phyloP scores from a whole-genome alignment of 2,329 filamentous ascomycete species.

The Sclerotinia glacialis region DNA sequence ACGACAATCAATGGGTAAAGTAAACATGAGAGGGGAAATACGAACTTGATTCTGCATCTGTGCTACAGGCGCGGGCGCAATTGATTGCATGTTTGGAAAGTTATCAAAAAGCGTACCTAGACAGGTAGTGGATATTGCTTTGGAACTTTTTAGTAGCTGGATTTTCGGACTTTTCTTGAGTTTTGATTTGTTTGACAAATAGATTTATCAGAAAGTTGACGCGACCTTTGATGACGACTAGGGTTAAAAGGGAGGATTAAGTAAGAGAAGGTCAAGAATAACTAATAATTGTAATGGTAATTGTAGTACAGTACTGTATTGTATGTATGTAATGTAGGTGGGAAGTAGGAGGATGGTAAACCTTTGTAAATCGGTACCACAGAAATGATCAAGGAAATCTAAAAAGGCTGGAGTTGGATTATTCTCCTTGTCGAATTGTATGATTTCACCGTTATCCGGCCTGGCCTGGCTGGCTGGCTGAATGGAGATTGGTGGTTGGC shows the following conservation, averaged over 20 bases:
- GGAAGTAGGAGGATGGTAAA: background rate
- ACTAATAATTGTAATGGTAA: background rate
- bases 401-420: background rate
- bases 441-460: background rate
- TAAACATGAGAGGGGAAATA: slow-evolving; percentile 18
- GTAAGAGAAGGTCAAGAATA: background rate
- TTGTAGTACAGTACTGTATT: too few species aligned
- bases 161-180: background rate
- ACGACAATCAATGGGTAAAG: background rate
- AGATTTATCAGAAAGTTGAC: slow-evolving; percentile 19
- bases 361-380: background rate
- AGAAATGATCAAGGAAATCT: background rate
- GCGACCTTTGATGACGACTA: slow-evolving; percentile 5
- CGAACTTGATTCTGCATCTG: slow-evolving; percentile 37
- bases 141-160: background rate
- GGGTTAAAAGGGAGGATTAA: too few species aligned
- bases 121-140: background rate
- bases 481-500: too few species aligned
- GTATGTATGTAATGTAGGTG: background rate
- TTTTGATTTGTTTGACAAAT: slow-evolving; percentile 21
- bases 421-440: background rate
- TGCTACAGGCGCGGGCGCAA: slow-evolving; percentile 37
- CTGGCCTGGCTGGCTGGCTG: too few species aligned
- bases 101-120: background rate
- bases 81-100: slow-evolving; percentile 35